Base-by-base conservation (phyloP, 164 flowering plant species). In the Malania oleifera region DNA sequence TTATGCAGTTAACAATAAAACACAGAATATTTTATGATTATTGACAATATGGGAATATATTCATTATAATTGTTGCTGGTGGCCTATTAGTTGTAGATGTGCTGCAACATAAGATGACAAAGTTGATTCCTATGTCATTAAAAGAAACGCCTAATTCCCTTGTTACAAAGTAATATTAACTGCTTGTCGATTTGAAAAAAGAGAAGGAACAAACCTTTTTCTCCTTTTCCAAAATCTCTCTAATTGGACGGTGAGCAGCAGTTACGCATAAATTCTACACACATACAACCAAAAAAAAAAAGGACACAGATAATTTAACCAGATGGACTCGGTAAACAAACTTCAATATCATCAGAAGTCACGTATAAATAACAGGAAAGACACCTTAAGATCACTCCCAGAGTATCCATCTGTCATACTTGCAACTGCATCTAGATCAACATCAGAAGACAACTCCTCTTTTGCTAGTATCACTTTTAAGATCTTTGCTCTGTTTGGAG, bases 321-420 rank as follows among this genome's bases (percentile, higher is more conserved):
- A 54, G 37, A 19, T 23, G 13, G 17, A 37, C 1, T 11, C 31
- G 26, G 7, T 22, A 2, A 44, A 11, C 25, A 19, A n/a, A 20
- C 24, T 15, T 5, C 7, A 14, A 38, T n/a, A 40, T 41, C 2
- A n/a, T 19, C 34, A 48, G 9, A 25, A 43, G 14, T 56, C 23
- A 34, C 7, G 7, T 34, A 39, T 4, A 50, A 25, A 25, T 13
- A 13, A 8, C 12, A 45, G 56, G 9, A 46, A 60, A 41, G 34
- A 38, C 48, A 88, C 97, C 97, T 91, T 91, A 20, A 88, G 87
- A 66, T 91, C 97, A 57, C 98, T 91, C 59, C 98, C 98, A 55
- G 95, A 88, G 69, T 85, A 88, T 59, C 98, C 98, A 63, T 91
- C 96, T 0, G 96, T 89, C 87, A 91, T 80, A 69, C 67, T 87